Conservation (phyloP, 108 stramenopile genomes). For the Fistulifera pelliculosa region DNA sequence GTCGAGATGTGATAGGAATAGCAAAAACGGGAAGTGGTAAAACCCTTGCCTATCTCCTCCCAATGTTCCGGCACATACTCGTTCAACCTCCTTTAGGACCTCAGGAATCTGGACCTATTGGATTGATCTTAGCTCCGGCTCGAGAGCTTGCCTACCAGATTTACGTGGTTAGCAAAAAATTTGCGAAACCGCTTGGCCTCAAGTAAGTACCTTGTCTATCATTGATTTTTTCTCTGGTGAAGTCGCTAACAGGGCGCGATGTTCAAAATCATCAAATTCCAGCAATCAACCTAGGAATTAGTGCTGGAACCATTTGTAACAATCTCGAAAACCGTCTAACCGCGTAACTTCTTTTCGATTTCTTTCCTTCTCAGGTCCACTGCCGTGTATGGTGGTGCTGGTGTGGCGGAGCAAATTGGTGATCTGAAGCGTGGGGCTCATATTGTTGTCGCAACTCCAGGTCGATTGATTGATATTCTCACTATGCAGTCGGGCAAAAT, state of each 20-base stretch:
- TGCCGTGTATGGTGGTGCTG: slow-evolving; percentile 96
- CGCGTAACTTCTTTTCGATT: neutral
- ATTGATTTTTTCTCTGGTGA: neutral
- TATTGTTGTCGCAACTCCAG: slow-evolving; percentile 96
- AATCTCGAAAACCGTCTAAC: neutral
- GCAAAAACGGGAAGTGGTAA: slow-evolving; percentile 98
- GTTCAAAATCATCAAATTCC: too few relatives aligned
- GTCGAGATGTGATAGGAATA: slow-evolving; percentile 97
- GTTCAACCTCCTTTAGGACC: slow-evolving; percentile 83
- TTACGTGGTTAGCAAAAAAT: slow-evolving; percentile 76
- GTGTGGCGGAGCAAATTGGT: slow-evolving; percentile 94
- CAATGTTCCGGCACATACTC: slow-evolving; percentile 87
- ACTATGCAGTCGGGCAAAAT: slow-evolving; percentile 96
- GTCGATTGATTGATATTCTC: slow-evolving; percentile 97
- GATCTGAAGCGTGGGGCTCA: slow-evolving; percentile 95
- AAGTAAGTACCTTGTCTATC: slow-evolving; percentile 46
- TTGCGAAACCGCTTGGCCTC: slow-evolving; percentile 65
- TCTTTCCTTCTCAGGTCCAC: slow-evolving; percentile 40
- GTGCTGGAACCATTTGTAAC: too few relatives aligned
- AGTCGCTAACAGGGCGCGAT: neutral
- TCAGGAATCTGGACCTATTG: slow-evolving; percentile 94
- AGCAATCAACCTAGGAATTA: too few relatives aligned
- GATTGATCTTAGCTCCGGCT: slow-evolving; percentile 92
- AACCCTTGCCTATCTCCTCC: slow-evolving; percentile 92
- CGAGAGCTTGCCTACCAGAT: slow-evolving; percentile 97